Conservation (phyloP, 2,329 filamentous ascomycete genomes). For the Lasiodiplodia theobromae region DNA sequence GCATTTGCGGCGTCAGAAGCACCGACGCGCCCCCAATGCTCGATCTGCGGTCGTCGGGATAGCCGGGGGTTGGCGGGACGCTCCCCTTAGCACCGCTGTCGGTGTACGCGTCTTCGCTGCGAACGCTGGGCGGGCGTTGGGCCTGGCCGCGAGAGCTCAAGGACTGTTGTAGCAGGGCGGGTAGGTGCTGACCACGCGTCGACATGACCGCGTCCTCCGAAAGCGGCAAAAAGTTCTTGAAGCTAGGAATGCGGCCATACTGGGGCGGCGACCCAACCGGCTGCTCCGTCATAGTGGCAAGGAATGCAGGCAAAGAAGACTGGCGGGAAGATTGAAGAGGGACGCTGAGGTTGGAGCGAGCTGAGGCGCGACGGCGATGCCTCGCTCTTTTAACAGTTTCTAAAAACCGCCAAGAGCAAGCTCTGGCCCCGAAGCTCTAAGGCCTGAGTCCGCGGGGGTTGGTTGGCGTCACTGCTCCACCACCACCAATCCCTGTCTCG, state of each 20-base stretch:
- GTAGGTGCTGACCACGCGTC: conserved; percentile 54
- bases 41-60: conserved; percentile 40
- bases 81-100: conserved; percentile 38
- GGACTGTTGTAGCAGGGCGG: conserved; percentile 38
- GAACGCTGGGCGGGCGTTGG: conserved; percentile 32
- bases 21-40: conserved; percentile 50
- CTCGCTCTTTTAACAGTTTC: conserved; percentile 14
- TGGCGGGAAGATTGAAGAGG: not conserved
- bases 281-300: conserved; percentile 14
- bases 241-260: conserved; percentile 42
- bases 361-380: conserved; percentile 3
- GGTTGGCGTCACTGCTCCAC: conserved; percentile 22
- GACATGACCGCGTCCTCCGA: conserved; percentile 49
- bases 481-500: conserved; percentile 19
- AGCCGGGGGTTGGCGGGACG: conserved; percentile 35
- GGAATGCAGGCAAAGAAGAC: not conserved
- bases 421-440: conserved; percentile 5
- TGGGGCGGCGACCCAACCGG: conserved; percentile 32
- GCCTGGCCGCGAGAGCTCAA: conserved; percentile 3
- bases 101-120: conserved; percentile 40
- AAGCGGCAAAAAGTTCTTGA: conserved; percentile 52
- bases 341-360: not conserved
- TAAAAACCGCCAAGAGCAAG: conserved; percentile 18
- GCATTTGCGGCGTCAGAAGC: conserved; percentile 69
- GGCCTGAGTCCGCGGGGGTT: conserved; percentile 4